A percentile compares a stretch with the other conserved stretches of the same genome.
Conservation (phyloP, 768 basidiomycete species). For the Lyophyllum atratum region DNA sequence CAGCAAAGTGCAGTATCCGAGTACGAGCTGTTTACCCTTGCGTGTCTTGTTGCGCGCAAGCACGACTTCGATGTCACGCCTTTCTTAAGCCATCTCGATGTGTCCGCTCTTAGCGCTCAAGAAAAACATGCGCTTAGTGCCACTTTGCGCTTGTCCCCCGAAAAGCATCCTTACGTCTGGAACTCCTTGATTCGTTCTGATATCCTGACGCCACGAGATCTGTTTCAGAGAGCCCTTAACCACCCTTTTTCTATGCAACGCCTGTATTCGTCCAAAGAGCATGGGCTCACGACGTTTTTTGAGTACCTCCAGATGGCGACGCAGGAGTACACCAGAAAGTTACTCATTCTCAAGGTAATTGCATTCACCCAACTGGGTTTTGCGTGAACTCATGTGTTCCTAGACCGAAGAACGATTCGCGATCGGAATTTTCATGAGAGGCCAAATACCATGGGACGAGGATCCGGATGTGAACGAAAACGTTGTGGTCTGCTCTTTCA, state of each 20-base stretch:
- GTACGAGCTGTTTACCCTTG: conserved; percentile 59
- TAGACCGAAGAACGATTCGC: conserved; percentile 68
- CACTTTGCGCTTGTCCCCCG: conserved; percentile 38
- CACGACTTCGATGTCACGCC: conserved; percentile 43
- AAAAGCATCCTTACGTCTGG: conserved; percentile 55
- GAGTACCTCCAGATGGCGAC: conserved; percentile 58
- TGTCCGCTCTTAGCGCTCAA: conserved; percentile 51
- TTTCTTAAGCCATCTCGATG: conserved; percentile 54
- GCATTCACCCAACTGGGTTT: neutral
- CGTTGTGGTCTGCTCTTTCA: conserved; percentile 63
- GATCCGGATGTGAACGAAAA: conserved; percentile 59
- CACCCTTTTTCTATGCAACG: conserved; percentile 60
- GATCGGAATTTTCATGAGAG: conserved; percentile 64
- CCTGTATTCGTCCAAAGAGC: conserved; percentile 56
- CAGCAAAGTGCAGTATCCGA: conserved; percentile 59
- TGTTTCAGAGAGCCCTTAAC: conserved; percentile 51
- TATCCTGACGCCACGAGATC: conserved; percentile 50
- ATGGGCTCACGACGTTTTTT: conserved; percentile 60
- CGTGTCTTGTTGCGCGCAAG: conserved; percentile 45
- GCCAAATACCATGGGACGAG: conserved; percentile 58
- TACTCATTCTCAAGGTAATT: conserved; percentile 58
- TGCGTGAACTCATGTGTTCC: neutral
- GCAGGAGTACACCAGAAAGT: conserved; percentile 57
- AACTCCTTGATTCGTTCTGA: conserved; percentile 66
- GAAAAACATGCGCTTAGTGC: conserved; percentile 56